Evolutionary conservation across 108 stramenopile genomes (phyloP), one percentile per base, ranked within the genome.

Genomic region (Conticribra weissflogii): DNA sequence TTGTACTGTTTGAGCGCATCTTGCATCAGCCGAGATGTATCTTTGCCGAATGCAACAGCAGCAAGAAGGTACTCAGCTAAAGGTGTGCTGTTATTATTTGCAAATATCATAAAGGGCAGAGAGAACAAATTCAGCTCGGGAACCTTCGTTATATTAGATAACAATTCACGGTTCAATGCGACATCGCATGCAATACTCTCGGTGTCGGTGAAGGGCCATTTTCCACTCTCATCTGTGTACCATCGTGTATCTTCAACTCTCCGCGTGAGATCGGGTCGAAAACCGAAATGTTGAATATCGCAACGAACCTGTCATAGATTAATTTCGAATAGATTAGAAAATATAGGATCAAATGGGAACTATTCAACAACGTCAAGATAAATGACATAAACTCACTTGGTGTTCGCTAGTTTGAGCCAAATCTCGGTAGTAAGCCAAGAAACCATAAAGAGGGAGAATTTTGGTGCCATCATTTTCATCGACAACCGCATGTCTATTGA

Each of bases 371-470:
- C 25, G 25, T 59, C 22, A 41, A 30, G 22, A 22, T 45, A 22
- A 36, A 27, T 46, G 29, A 30, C 19, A 51, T 46, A 41, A 50
- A 81, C 88, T 72, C 63, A 84, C 92, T 63, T 82, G 59, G 18
- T 44, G 31, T 28, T 94, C 92, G 59, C 85, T 82, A 19, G 62
- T 76, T 57, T 87, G 86, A 3, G 85, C 81, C 2, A 69, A 71
- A 48, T 96, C 92, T 34, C 83, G 69, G 79, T 97, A 97, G 71
- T 96, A 96, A 5, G 81, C 83, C 17, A 97, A 82, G 61, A 98
- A 98, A 33, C 96, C 97, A 8, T 90, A 83, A 15, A 87, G 64
- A 55, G 68, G 91, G 22, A 98, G 66, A 18, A 82, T 77, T 68
- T 87, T 88, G 28, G 60, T 70, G 15, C 62, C 79, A 21, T 63